phyloP scores from a whole-genome alignment of 495 filamentous ascomycete genomes.

The Tricharina praecox region DNA sequence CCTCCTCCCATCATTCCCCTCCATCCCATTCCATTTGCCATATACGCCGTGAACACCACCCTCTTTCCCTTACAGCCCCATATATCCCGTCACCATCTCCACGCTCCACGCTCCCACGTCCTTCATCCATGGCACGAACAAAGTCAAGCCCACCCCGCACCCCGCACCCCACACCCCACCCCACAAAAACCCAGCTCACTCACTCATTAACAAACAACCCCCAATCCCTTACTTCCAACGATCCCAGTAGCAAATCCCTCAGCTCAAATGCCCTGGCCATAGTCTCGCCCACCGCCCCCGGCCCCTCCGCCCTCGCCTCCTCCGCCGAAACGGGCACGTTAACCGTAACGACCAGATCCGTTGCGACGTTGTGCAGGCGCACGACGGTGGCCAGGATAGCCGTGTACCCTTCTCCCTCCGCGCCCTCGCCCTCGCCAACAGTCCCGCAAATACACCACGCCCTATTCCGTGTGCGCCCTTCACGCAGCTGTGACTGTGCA shows the following conservation, averaged over 20 bases:
- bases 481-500: no score
- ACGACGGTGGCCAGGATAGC: slow-evolving; percentile 53
- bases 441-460: slow-evolving; percentile 22
- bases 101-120: no score
- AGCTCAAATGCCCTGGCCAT: slow-evolving; percentile 45
- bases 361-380: slow-evolving; percentile 52
- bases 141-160: not conserved
- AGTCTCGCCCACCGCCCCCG: slow-evolving; percentile 35
- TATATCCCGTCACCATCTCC: no score
- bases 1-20: no score
- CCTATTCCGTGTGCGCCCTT: no score
- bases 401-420: slow-evolving; percentile 30
- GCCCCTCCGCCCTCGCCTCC: slow-evolving; percentile 47
- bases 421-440: slow-evolving; percentile 11
- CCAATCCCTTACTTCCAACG: slow-evolving; percentile 53
- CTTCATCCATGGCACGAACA: no score
- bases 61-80: not conserved
- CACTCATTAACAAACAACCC: not conserved
- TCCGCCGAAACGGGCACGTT: slow-evolving; percentile 72
- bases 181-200: not conserved
- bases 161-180: not conserved
- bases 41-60: not conserved
- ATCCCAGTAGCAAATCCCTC: slow-evolving; percentile 44
- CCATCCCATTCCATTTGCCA: not conserved
- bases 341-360: slow-evolving; percentile 75